Base-by-base conservation (phyloP, 371 early-diverging fungal genomes). In the Cokeromyces recurvatus region DNA sequence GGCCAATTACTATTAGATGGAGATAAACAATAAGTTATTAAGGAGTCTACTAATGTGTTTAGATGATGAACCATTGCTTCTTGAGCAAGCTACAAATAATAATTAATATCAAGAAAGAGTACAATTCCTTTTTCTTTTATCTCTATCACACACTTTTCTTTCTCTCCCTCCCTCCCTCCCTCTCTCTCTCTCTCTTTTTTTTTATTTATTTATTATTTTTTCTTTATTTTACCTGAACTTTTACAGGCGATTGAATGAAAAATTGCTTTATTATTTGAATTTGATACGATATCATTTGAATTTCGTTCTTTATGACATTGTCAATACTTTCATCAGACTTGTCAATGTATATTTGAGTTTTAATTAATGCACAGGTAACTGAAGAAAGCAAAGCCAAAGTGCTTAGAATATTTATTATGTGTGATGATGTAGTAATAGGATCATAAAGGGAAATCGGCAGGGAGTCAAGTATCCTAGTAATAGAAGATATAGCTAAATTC, bases 11-110 rank as follows among this genome's bases (percentile, higher is more conserved):
- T n/a, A n/a, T n/a, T n/a, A n/a, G n/a, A n/a, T n/a, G n/a, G n/a
- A n/a, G n/a, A n/a, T n/a, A n/a, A 42, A 35, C 23, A 50, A 4
- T 35, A 50, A 4, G 50, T 43, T 27, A 50, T 37, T 29, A 50
- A 37, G 21, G 50, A 50, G 19, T 50, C 50, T 9, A 50, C 21
- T 14, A 23, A 20, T 3, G 20, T 34, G 34, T 54, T 37, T 15
- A 36, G 32, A 38, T 54, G 55, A 43, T 54, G 27, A 37, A 54
- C 41, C 11, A 54, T 48, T 2, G 48, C 48, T 32, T 54, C 55
- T 20, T 48, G 48, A 23, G 38, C 55, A 43, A 38, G 31, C 47
- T 46, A 21, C 29, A 31, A 20, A 5, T 27, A 27, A 27, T 7
- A 27, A 27, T 7, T 7, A 27, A 27, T 7, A 27, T 7, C 5